Percentiles rank a stretch among this genome's conserved stretches.
These are phyloP conservation scores for Pulveroboletus frians DNA, from an alignment of 768 basidiomycete genomes.

Conservation along the genomic window DNA sequence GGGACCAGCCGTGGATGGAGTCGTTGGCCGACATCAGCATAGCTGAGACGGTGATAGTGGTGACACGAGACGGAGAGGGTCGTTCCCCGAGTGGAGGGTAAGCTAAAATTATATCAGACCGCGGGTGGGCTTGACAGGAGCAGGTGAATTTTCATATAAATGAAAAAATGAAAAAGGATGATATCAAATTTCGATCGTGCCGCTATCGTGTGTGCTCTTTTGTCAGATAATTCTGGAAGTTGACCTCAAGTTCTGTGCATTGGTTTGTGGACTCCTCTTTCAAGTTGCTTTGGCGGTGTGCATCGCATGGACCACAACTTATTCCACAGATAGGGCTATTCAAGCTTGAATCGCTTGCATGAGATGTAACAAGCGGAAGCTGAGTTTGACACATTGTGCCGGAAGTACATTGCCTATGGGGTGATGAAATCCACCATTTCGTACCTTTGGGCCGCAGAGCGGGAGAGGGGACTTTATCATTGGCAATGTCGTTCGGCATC, in stretches of 20 bases:
- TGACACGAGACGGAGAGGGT: neutral
- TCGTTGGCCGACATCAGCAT: conserved; percentile 14
- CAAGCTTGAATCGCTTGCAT: too few relatives aligned
- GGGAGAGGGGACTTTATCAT: too few relatives aligned
- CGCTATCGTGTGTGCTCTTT: neutral
- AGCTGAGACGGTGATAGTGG: neutral
- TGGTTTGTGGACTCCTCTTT: too few relatives aligned
- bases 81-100: neutral
- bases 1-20: conserved; percentile 27
- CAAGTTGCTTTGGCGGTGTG: too few relatives aligned
- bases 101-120: conserved; percentile 5
- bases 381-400: neutral
- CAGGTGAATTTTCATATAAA: neutral
- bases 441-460: too few relatives aligned
- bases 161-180: conserved; percentile 5
- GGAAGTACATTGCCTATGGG: too few relatives aligned
- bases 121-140: neutral
- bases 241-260: too few relatives aligned
- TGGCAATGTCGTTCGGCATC: neutral
- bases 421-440: too few relatives aligned
- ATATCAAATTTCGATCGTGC: conserved; percentile 14
- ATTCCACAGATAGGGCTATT: too few relatives aligned
- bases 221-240: neutral
- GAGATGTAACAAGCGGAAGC: neutral
- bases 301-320: too few relatives aligned